These are phyloP conservation scores for Eruca vesicaria DNA, from an alignment of 441 rosid species.

Conservation along the genomic window DNA sequence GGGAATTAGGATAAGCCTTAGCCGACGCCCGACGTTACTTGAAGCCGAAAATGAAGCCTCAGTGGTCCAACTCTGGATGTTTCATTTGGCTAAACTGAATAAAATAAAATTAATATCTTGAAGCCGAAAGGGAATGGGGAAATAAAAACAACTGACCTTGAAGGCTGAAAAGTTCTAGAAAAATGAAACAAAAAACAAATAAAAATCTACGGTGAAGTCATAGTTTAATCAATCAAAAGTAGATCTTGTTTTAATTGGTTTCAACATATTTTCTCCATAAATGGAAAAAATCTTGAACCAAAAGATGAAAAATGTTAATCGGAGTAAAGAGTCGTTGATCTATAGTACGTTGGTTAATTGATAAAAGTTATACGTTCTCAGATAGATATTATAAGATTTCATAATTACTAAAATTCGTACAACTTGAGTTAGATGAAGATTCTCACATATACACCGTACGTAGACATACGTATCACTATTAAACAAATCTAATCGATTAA, in stretches of 20 bases:
- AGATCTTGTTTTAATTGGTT: background rate
- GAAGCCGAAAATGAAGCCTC: conserved; percentile 11
- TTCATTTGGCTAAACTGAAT: conserved; percentile 8
- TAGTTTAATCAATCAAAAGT: background rate
- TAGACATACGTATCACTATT: conserved; percentile 1
- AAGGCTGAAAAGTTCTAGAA: background rate
- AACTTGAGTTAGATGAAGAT: conserved; percentile 9
- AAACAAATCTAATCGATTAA: conserved; percentile 13
- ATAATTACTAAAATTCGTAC: background rate
- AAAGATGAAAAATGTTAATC: background rate
- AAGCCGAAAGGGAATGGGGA: background rate
- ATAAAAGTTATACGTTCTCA: background rate
- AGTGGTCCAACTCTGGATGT: conserved; percentile 18
- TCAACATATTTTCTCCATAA: background rate
- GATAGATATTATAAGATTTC: background rate
- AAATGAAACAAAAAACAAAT: no score
- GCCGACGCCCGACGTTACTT: no score
- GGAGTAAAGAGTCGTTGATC: conserved; percentile 3
- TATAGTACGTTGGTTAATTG: background rate
- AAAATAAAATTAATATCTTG: background rate
- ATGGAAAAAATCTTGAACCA: conserved; percentile 15
- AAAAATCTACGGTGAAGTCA: background rate
- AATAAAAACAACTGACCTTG: background rate
- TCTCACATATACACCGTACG: conserved; percentile 7
- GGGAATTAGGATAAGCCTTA: conserved; percentile 17